Evolutionary conservation across 441 rosid species (phyloP).

Genomic region (Corymbia citriodora): DNA sequence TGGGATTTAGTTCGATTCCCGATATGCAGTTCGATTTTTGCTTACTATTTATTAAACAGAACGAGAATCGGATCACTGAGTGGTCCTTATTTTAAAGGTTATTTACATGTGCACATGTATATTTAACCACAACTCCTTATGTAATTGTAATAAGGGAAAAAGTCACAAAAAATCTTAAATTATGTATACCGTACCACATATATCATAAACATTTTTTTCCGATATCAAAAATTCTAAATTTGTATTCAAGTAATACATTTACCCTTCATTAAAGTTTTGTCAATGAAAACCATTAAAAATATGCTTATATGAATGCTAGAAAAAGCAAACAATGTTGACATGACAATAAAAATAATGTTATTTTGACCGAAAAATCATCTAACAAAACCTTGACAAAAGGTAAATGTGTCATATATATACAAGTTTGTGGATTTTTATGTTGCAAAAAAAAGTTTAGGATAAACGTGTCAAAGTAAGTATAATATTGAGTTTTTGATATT

Average conservation of each 20-base stretch:
- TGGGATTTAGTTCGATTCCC: no score
- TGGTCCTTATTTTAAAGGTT: not conserved
- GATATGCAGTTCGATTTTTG: accelerated
- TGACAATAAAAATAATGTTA: no score
- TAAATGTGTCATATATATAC: not conserved
- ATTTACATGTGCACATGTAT: accelerated
- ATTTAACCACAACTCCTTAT: not conserved
- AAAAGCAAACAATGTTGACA: no score
- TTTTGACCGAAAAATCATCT: not conserved
- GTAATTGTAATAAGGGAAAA: not conserved
- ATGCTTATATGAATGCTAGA: accelerated
- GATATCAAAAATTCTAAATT: no score
- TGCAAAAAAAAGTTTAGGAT: not conserved
- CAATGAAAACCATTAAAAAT: no score
- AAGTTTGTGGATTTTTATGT: accelerated
- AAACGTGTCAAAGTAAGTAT: accelerated
- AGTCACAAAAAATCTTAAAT: no score
- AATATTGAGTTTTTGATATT: not conserved
- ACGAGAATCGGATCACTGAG: accelerated
- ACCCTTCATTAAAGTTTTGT: no score
- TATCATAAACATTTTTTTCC: accelerated
- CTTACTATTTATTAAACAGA: accelerated
- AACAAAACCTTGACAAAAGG: accelerated
- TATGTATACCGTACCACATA: accelerated
- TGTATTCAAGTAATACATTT: not conserved